Percentiles rank a stretch among this genome's conserved stretches.
Evolutionary conservation across 371 early-diverging fungal species (phyloP).

Genomic region (Mucor indicus): DNA sequence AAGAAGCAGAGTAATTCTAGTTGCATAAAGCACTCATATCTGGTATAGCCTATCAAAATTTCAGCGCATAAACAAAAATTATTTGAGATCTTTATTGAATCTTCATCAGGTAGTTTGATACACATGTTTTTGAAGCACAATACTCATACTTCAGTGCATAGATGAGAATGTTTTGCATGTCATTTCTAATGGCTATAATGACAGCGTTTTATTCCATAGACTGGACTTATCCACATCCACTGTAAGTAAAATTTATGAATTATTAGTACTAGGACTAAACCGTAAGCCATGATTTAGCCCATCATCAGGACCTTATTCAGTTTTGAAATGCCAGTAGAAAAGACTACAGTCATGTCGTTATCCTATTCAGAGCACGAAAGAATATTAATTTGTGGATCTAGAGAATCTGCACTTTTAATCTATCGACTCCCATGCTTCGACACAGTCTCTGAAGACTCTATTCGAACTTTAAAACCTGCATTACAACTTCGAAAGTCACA

Average conservation of each 20-base stretch:
- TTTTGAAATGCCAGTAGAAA: constrained; percentile 44
- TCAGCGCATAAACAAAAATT: constrained; percentile 48
- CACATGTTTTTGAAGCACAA: background rate
- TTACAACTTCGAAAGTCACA: constrained; percentile 44
- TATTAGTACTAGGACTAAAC: background rate
- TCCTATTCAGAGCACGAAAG: constrained; percentile 39
- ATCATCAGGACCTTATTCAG: constrained; percentile 36
- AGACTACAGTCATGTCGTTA: constrained; percentile 48
- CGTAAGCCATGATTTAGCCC: constrained; percentile 21
- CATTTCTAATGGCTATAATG: constrained; percentile 41
- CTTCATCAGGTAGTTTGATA: constrained; percentile 24
- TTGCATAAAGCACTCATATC: too few species aligned
- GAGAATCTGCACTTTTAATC: constrained; percentile 57
- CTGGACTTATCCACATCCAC: constrained; percentile 20
- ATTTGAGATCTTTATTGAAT: constrained; percentile 44
- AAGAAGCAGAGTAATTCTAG: too few species aligned
- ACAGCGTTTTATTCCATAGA: constrained; percentile 35
- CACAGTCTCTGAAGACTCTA: background rate
- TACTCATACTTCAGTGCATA: constrained; percentile 2
- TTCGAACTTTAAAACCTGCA: constrained; percentile 15
- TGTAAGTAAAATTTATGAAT: constrained; percentile 15
- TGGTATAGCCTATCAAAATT: constrained; percentile 35
- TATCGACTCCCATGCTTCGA: constrained; percentile 39
- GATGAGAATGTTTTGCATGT: constrained; percentile 38
- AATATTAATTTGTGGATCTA: constrained; percentile 58